Evolutionary conservation across 345 rosid species (phyloP).

Genomic region (Salix suchowensis): DNA sequence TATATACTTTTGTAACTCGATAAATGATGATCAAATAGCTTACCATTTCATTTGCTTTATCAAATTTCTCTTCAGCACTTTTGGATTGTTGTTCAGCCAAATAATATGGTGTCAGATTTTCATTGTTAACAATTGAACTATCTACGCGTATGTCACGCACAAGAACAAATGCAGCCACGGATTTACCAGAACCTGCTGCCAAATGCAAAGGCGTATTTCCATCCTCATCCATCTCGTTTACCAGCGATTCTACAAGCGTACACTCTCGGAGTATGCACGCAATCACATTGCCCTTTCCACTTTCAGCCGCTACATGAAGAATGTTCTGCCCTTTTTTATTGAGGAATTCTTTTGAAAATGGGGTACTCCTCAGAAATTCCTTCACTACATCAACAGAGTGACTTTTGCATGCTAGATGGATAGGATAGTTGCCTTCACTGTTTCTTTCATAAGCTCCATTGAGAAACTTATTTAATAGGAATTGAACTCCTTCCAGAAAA

Average conservation of each 20-base stretch:
- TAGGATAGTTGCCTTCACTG: no score
- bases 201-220: constrained; percentile 9
- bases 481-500: no score
- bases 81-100: neutral
- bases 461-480: no score
- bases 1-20: neutral
- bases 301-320: neutral
- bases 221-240: neutral
- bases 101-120: neutral
- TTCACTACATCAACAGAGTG: neutral
- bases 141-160: no score
- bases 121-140: neutral
- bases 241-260: neutral
- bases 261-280: no score
- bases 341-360: neutral
- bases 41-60: neutral
- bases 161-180: neutral
- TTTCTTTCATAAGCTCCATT: no score
- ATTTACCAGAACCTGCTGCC: neutral
- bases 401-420: no score
- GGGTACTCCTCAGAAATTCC: neutral
- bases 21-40: neutral
- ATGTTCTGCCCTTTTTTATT: neutral
- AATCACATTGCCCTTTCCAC: neutral
- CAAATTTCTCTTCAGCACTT: neutral